A percentile compares a stretch with the other conserved stretches of the same genome.
phyloP scores from a whole-genome alignment of 148 eudicot species.

The Nepenthes mirabilis region DNA sequence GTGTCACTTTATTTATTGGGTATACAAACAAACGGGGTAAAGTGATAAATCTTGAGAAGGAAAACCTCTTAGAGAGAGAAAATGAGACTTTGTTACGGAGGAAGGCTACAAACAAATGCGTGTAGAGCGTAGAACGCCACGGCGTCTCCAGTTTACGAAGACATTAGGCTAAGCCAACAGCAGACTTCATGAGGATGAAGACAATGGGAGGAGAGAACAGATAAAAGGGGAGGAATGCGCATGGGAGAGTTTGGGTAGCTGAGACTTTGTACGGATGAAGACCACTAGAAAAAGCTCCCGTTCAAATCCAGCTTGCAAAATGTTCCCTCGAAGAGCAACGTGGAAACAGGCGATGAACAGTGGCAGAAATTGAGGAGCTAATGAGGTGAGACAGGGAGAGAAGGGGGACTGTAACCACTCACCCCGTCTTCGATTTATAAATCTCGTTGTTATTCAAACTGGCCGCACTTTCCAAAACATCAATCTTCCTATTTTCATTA shows the following conservation, averaged over 20 bases:
- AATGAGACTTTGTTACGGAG: too few relatives aligned
- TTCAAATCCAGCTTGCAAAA: conserved; percentile 1
- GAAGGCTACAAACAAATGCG: too few relatives aligned
- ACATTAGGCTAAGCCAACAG: background rate
- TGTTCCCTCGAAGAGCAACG: background rate
- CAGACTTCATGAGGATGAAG: background rate
- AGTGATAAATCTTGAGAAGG: too few relatives aligned
- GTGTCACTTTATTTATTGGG: too few relatives aligned
- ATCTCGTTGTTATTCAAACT: background rate
- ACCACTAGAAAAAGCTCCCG: background rate
- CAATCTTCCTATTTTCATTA: too few relatives aligned
- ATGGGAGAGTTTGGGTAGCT: background rate
- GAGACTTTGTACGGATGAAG: background rate
- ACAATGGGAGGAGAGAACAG: background rate
- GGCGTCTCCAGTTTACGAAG: background rate
- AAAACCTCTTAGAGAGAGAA: too few relatives aligned
- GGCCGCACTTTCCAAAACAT: too few relatives aligned
- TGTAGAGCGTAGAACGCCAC: background rate
- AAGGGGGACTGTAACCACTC: background rate
- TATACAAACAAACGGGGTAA: too few relatives aligned
- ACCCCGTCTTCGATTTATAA: background rate
- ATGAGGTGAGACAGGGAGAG: background rate
- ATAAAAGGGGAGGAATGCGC: background rate
- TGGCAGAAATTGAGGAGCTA: background rate
- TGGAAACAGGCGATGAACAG: background rate